Evolutionary conservation across 1,139 yeast genomes (phyloP).

Genomic region (Pneumocystis carinii): DNA sequence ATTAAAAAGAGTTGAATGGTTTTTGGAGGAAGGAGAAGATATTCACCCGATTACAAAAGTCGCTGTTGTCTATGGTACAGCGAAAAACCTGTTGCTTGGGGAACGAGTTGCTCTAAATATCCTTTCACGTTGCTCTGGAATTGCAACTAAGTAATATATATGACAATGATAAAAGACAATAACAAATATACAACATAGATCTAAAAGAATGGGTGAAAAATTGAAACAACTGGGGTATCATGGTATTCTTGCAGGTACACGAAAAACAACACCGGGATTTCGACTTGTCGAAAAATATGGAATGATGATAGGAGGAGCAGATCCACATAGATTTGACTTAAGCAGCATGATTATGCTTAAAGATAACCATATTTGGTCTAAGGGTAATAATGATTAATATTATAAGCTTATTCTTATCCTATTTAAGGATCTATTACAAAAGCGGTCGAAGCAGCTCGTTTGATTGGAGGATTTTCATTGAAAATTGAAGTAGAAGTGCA

Average conservation of each 20-base stretch:
- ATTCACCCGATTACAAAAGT: conserved; percentile 42
- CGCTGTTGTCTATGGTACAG: conserved; percentile 68
- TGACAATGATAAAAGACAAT: not conserved
- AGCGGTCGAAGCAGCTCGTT: conserved; percentile 64
- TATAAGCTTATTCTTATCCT: not conserved
- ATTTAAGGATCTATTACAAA: conserved; percentile 44
- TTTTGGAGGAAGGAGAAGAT: conserved; percentile 48
- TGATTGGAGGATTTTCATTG: conserved; percentile 74
- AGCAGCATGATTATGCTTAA: conserved; percentile 93
- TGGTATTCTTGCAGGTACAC: conserved; percentile 89
- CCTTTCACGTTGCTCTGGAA: conserved; percentile 70
- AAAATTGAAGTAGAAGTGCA: conserved; percentile 90
- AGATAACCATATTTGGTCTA: conserved; percentile 84
- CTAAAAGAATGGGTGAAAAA: conserved; percentile 39
- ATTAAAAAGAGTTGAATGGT: conserved; percentile 46
- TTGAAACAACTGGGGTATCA: conserved; percentile 61
- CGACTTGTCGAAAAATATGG: conserved; percentile 79
- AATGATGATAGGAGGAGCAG: conserved; percentile 91
- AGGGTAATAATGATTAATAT: conserved; percentile 32
- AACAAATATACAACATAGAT: conserved; percentile 18
- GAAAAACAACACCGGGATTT: conserved; percentile 94
- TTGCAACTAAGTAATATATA: conserved; percentile 47
- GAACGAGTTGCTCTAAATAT: conserved; percentile 79
- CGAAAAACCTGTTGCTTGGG: conserved; percentile 59
- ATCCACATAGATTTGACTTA: conserved; percentile 79